Evolutionary conservation across 1,284 basidiomycete genomes (phyloP).

Genomic region (Ganoderma resinaceum): DNA sequence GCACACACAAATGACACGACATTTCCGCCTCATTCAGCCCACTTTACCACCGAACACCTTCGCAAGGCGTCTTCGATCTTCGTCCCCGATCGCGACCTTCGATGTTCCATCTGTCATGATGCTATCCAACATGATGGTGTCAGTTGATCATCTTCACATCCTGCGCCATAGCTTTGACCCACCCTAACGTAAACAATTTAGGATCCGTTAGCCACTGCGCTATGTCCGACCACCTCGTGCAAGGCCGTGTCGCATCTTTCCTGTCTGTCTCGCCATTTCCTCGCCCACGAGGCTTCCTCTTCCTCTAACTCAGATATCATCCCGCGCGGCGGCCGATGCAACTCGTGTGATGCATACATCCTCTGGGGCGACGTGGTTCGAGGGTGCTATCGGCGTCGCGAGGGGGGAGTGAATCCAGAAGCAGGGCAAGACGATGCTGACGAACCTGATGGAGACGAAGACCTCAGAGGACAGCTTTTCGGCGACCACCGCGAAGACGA

Average conservation of each 20-base stretch:
- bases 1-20: background rate
- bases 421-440: slow-evolving; percentile 34
- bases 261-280: slow-evolving; percentile 73
- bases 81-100: slow-evolving; percentile 39
- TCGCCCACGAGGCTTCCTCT: slow-evolving; percentile 34
- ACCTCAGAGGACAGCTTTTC: slow-evolving; percentile 20
- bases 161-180: background rate
- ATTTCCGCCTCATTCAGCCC: slow-evolving; percentile 36
- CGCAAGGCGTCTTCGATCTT: slow-evolving; percentile 57
- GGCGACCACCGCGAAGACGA: slow-evolving; percentile 38
- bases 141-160: slow-evolving; percentile 32
- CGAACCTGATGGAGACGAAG: slow-evolving; percentile 37
- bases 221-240: slow-evolving; percentile 62
- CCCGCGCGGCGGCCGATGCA: slow-evolving; percentile 70
- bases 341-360: slow-evolving; percentile 56
- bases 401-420: slow-evolving; percentile 40
- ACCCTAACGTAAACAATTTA: slow-evolving; percentile 36
- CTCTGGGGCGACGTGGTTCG: slow-evolving; percentile 81
- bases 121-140: slow-evolving; percentile 55
- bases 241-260: slow-evolving; percentile 66
- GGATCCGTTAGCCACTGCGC: slow-evolving; percentile 61
- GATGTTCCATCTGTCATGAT: slow-evolving; percentile 63
- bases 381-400: slow-evolving; percentile 67
- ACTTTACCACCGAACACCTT: slow-evolving; percentile 63
- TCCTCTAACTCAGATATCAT: slow-evolving; percentile 48